Conservation (phyloP, 179 eudicot genomes). For the Silene vulgaris region DNA sequence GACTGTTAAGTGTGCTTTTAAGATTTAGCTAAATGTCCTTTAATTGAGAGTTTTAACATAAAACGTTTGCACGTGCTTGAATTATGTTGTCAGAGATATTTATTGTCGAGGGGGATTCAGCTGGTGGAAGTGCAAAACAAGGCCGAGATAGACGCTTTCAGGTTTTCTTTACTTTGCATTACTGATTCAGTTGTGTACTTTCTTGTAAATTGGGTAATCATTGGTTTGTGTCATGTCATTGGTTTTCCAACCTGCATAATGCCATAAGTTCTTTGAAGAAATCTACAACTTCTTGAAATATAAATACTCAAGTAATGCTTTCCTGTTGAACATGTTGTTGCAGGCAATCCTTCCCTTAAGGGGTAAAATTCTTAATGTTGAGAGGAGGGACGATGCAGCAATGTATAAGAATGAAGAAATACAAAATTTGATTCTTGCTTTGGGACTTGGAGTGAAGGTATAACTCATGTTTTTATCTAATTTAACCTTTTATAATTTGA, state of each 20-base stretch:
- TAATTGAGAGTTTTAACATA: not conserved
- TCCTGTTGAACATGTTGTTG: slow-evolving; percentile 19
- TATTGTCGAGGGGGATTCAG: slow-evolving; percentile 98
- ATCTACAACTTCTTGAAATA: not conserved
- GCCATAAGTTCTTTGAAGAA: too few relatives aligned
- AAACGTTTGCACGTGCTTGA: not conserved
- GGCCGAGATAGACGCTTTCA: slow-evolving; percentile 96
- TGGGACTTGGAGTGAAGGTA: slow-evolving; percentile 98
- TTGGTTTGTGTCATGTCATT: not conserved
- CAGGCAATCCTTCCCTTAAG: slow-evolving; percentile 95
- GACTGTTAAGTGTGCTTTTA: not conserved
- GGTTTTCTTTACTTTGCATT: slow-evolving; percentile 35
- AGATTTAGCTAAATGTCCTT: not conserved
- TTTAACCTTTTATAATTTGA: slow-evolving; percentile 9
- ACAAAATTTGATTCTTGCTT: slow-evolving; percentile 80
- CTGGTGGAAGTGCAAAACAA: slow-evolving; percentile 99
- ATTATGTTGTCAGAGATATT: slow-evolving; percentile 62
- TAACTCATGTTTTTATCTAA: not conserved
- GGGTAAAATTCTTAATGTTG: slow-evolving; percentile 91
- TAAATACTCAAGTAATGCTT: not conserved
- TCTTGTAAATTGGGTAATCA: slow-evolving; percentile 6
- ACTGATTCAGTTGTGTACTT: not conserved
- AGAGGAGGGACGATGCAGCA: slow-evolving; percentile 86
- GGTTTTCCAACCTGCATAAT: too few relatives aligned
- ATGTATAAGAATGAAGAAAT: slow-evolving; percentile 95